A percentile compares a stretch with the other conserved stretches of the same genome.
Conservation (phyloP, 1,284 basidiomycete genomes). For the Porogramme epimiltina region DNA sequence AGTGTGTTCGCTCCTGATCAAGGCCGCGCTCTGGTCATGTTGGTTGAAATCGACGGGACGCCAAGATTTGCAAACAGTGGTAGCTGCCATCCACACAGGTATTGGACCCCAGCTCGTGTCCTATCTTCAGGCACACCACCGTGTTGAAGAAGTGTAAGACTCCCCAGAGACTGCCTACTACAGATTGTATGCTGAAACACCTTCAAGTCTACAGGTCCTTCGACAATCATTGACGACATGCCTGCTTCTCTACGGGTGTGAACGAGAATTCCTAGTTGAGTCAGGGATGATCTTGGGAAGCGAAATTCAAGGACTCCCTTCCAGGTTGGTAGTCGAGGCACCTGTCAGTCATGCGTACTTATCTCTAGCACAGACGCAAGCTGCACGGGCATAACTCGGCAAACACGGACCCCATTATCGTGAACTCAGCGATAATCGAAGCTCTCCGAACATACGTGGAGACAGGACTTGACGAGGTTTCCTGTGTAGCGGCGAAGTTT, state of each 20-base stretch:
- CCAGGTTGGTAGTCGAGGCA: no score
- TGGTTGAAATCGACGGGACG: slow-evolving; percentile 61
- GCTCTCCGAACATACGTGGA: slow-evolving; percentile 55
- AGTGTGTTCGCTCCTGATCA: slow-evolving; percentile 48
- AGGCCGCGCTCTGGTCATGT: slow-evolving; percentile 48
- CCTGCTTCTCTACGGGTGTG: slow-evolving; percentile 66
- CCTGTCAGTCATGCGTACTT: slow-evolving; percentile 10
- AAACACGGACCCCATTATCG: slow-evolving; percentile 55
- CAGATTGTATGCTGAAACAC: slow-evolving; percentile 27
- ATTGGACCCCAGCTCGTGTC: slow-evolving; percentile 41
- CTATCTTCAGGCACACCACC: slow-evolving; percentile 30
- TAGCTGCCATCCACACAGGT: slow-evolving; percentile 50
- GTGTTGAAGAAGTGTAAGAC: slow-evolving; percentile 21
- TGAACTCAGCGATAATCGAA: slow-evolving; percentile 55
- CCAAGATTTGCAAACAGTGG: slow-evolving; percentile 53
- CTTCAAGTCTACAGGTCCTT: slow-evolving; percentile 43
- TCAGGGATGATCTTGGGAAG: slow-evolving; percentile 46
- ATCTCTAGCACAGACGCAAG: slow-evolving; percentile 45
- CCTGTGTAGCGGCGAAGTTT: slow-evolving; percentile 61
- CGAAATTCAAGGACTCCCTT: slow-evolving; percentile 53
- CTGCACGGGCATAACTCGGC: slow-evolving; percentile 41
- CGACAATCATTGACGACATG: slow-evolving; percentile 59
- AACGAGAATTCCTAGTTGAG: slow-evolving; percentile 45
- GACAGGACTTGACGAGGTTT: slow-evolving; percentile 50
- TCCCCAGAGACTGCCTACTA: neutral